Base-by-base conservation (phyloP, 75 land plant genomes). In the Pinus tabuliformis region DNA sequence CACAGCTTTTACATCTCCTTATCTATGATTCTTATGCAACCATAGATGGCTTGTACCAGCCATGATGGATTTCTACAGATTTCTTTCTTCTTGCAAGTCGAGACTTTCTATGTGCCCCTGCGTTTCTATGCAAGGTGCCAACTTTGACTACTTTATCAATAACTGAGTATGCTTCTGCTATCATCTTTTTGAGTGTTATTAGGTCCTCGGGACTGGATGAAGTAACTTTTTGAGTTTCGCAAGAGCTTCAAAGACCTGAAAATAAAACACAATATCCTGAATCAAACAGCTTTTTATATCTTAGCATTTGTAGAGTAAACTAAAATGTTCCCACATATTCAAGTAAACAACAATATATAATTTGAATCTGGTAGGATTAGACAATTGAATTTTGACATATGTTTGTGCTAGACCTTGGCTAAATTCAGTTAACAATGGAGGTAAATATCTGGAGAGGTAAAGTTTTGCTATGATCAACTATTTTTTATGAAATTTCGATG, bases 21-120 rank as follows among this genome's bases (percentile, higher is more conserved):
- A 42, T 68, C 9, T 66, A 37, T 17, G 36, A 20, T 68, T 42
- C 80, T 73, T 81, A 81, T 70, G 76, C 84, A 56, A 83, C 56
- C 12, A 89, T 36, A 24, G 79, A 80, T 13, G 96, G 99, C 33
- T 81, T 77, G 73, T 96, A 96, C 97, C 94, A 88, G 75, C 99
- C 97, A 79, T 85, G 92, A 77, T 91, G 90, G 66, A 93, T 87
- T 78, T 84, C 86, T 24, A 94, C 78, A 33, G 94, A 79, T 77
- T 86, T 91, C 86, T 96, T 96, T 64, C 92, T 91, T 62, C 99
- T 81, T 20, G 99, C 91, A 70, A 94, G 89, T 15, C 99, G 92
- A 36, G 97, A 91, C 85, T 96, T 96, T 70, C 97, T 81, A 58
- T 89, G 85, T 5, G 89, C 92, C 64, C 89, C 99, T 18, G 94